These are phyloP conservation scores for Ogataea siamensis DNA, from an alignment of 805 yeast species.

Conservation along the genomic window DNA sequence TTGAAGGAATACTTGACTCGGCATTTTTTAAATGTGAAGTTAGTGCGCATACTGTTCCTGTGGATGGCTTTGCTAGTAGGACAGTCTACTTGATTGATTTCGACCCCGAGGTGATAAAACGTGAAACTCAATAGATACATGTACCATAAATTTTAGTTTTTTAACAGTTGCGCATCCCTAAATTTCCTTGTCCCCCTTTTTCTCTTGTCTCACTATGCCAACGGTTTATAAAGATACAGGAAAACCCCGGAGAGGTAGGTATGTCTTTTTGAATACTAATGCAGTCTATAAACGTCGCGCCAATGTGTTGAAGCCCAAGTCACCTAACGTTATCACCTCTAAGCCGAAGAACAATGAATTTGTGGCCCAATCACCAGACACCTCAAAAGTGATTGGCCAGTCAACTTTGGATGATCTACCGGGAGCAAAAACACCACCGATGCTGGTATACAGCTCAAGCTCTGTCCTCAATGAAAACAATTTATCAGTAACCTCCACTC, in stretches of 20 bases:
- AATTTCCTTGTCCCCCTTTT: constrained; percentile 4
- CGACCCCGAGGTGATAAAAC: constrained; percentile 51
- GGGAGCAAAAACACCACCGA: constrained; percentile 23
- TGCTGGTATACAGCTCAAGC: constrained; percentile 16
- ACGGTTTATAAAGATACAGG: constrained; percentile 1
- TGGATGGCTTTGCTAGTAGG: constrained; percentile 54
- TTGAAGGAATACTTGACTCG: constrained; percentile 78
- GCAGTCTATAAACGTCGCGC: constrained; percentile 2
- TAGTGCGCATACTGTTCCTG: constrained; percentile 77
- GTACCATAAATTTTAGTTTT: background rate
- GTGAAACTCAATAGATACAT: constrained; percentile 38
- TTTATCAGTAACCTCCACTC: constrained; percentile 22
- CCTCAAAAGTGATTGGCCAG: constrained; percentile 18
- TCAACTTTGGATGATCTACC: constrained; percentile 21
- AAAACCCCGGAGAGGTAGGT: constrained; percentile 9
- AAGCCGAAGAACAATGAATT: background rate
- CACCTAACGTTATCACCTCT: constrained; percentile 10
- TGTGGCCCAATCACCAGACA: background rate
- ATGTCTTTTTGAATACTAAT: background rate
- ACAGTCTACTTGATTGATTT: constrained; percentile 79
- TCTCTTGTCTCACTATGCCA: constrained; percentile 1
- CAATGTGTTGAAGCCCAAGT: constrained; percentile 13
- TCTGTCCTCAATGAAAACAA: constrained; percentile 16
- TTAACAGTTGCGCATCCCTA: constrained; percentile 3
- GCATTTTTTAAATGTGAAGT: constrained; percentile 72